Conservation (phyloP, 1,139 yeast species). For the Diutina ranongensis region DNA sequence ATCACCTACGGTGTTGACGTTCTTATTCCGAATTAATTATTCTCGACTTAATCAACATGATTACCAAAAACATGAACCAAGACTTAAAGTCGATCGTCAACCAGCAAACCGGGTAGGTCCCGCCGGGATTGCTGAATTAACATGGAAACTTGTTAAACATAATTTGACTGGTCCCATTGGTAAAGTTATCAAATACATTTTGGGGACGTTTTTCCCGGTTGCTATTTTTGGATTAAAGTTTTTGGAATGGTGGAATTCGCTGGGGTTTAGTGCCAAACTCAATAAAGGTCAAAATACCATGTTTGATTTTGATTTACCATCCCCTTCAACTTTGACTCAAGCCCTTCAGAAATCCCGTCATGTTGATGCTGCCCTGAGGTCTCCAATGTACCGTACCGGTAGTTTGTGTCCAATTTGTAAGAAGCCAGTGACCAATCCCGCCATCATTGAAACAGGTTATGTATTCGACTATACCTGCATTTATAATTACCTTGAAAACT, state of each 20-base stretch:
- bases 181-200: slow-evolving; percentile 22
- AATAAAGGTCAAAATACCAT: slow-evolving; percentile 39
- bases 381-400: slow-evolving; percentile 20
- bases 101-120: slow-evolving; percentile 32
- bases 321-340: slow-evolving; percentile 23
- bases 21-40: slow-evolving; percentile 52
- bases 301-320: slow-evolving; percentile 42
- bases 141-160: slow-evolving; percentile 20
- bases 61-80: slow-evolving; percentile 16
- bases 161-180: slow-evolving; percentile 30
- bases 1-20: slow-evolving; percentile 55
- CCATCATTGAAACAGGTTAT: slow-evolving; percentile 82
- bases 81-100: slow-evolving; percentile 1
- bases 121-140: slow-evolving; percentile 36
- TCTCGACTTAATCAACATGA: slow-evolving; percentile 60
- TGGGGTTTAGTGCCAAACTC: slow-evolving; percentile 59
- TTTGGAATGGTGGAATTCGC: slow-evolving; percentile 90
- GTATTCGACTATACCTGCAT: slow-evolving; percentile 89
- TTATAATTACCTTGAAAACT: slow-evolving; percentile 44
- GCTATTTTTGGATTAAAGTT: slow-evolving; percentile 79
- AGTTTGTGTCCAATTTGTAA: slow-evolving; percentile 64
- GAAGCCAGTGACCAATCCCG: slow-evolving; percentile 59
- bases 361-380: slow-evolving; percentile 7
- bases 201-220: slow-evolving; percentile 60
- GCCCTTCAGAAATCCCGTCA: slow-evolving; percentile 12